These are phyloP conservation scores for Phlyctochytrium arcticum DNA, from an alignment of 192 early-diverging fungal species.

Conservation along the genomic window DNA sequence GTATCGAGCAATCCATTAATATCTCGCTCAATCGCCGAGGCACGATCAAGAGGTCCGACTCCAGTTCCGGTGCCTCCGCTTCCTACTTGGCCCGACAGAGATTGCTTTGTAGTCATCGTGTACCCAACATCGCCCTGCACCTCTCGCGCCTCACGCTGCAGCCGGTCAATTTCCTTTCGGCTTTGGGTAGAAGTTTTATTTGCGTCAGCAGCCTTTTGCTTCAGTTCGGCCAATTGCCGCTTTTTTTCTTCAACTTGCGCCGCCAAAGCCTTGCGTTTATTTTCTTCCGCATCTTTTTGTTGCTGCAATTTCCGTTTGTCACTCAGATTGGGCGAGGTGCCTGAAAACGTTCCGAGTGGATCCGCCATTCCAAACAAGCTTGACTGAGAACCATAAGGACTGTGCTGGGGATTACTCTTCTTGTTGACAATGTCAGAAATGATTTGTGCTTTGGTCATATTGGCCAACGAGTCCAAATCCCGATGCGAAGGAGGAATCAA, in stretches of 20 bases:
- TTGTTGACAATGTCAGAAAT: constrained; percentile 54
- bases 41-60: neutral
- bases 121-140: constrained; percentile 27
- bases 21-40: constrained; percentile 29
- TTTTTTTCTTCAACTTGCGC: constrained; percentile 35
- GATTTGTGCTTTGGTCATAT: constrained; percentile 60
- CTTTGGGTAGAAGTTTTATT: constrained; percentile 24
- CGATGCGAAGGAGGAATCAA: constrained; percentile 82
- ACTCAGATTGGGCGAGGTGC: constrained; percentile 8
- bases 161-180: constrained; percentile 22
- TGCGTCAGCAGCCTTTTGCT: constrained; percentile 20
- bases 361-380: constrained; percentile 23
- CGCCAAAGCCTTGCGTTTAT: constrained; percentile 31
- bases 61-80: neutral
- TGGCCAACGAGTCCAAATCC: constrained; percentile 64
- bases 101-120: constrained; percentile 17
- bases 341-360: constrained; percentile 21
- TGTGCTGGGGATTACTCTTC: constrained; percentile 10
- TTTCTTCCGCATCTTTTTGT: constrained; percentile 22
- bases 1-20: constrained; percentile 29
- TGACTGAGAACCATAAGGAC: neutral
- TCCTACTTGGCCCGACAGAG: constrained; percentile 18
- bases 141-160: constrained; percentile 25
- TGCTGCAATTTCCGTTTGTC: constrained; percentile 6
- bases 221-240: constrained; percentile 33